Base-by-base conservation (phyloP, 169 alveolate genomes). In the Babesia bovis region DNA sequence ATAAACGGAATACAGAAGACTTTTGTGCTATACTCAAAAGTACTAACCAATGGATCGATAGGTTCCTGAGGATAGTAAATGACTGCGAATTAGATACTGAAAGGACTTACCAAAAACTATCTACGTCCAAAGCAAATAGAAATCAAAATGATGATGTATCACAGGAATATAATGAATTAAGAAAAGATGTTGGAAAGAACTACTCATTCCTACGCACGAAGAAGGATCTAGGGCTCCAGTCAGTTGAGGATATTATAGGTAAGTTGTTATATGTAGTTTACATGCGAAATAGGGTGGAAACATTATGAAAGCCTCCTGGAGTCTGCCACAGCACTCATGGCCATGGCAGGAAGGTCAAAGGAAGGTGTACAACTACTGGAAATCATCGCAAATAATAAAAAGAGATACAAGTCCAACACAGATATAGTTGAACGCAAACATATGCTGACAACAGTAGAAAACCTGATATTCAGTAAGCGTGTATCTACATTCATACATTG, bases 71-170 rank as follows among this genome's bases (percentile, higher is more conserved):
- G 61, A 70, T 78, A 0, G 69, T 78, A 32, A 78, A 47, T 36
- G 87, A 78, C 61, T 78, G 87, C 28, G 87, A 78, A 36, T 28
- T 78, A 33, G 87, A 78, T 60, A 78, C 83, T n/a, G 77, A 78
- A 32, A 47, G 87, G 38, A 74, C 82, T 25, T 53, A 58, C 19
- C 74, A 70, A 25, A 68, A 49, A 30, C 25, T 78, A 41, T 57
- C 25, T 32, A 65, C 45, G 41, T n/a, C 68, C n/a, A 55, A 35
- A 33, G 1, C 35, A 41, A 1, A 15, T 6, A 63, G 32, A 38
- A 10, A 41, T 33, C 49, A 57, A 30, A n/a, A 33, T 21, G 72
- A 78, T 7, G 73, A 63, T 10, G 19, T 38, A 12, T 15, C 5
- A 19, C 23, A 25, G 47, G 73, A 56, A n/a, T 26, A 50, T 23